Evolutionary conservation across 768 basidiomycete genomes (phyloP), one percentile per base, ranked within the genome.

Genomic region (Kockovaella imperatae): DNA sequence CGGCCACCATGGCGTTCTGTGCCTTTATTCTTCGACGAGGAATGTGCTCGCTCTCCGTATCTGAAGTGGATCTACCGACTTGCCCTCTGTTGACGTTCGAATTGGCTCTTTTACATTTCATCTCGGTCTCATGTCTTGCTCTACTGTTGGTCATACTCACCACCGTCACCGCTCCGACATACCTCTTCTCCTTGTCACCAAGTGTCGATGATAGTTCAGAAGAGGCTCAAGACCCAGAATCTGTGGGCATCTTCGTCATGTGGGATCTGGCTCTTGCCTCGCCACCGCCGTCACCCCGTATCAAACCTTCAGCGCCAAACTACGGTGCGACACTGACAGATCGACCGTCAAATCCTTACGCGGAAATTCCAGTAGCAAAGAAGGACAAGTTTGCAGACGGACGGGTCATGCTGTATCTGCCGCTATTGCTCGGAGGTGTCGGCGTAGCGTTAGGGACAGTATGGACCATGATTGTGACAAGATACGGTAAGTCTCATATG

Each of bases 1-100:
- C 64, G 17, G 59, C 62, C 4, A 63, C 62, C 1, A 63, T 67
- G 62, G 49, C 59, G 6, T 67, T 63, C 51, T 61, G 61, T 11
- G 53, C 59, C 2, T 63, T 59, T 42, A 61, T 57, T 1, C 36
- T 67, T 6, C 38, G 45, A 10, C 28, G 41, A 24, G 57, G 59
- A 3, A 42, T 62, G 23, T 67, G 64, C 31, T 25, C 42, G 3
- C n/a, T 44, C 15, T 24, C 34, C 26, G 11, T 39, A 11, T 43
- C 42, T 14, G 44, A 52, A 24, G 24, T 56, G 25, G 42, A 47
- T 20, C 30, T 63, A 5, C 64, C 64, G 4, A 47, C 51, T 26
- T 67, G 64, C 46, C 53, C 59, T 3, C 31, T 59, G 5, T 42
- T 67, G 14, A 55, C 64, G 18, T 61, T 63, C 57, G 64, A 67